Evolutionary conservation across 2,329 filamentous ascomycete species (phyloP), one percentile per base, ranked within the genome.

Genomic region (Cladorrhinum sp.): DNA sequence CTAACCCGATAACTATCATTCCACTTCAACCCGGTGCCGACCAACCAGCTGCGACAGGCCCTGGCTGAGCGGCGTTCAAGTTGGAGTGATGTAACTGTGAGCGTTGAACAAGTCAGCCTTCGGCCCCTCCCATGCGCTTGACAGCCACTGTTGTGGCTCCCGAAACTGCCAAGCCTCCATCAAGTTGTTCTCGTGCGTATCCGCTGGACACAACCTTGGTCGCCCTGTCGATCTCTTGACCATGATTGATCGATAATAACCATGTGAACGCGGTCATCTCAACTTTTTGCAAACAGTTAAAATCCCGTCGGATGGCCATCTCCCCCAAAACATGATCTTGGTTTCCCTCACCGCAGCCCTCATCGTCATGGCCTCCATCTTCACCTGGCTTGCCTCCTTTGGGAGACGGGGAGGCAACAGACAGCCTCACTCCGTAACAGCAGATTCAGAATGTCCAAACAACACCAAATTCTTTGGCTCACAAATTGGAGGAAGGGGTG

Each of bases 381-480:
- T 18, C 42, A 46, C 42, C 42, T 21, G n/a, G n/a, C 42, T 46
- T 16, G 42, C 42, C 42, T 46, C 42, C n/a, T 46, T 21, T 20
- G 2, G 42, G 42, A 8, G 42, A 21, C n/a, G 36, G 16, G 10
- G 16, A 42, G 36, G 36, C 10, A 42, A 7, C 36, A n/a, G 3
- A 42, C 42, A 46, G 16, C 16, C 42, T 46, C 36, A 8, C n/a
- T 10, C 14, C 16, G 8, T 21, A 46, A 20, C 42, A 18, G 18
- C 42, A 20, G 5, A 8, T 18, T 21, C 42, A 46, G 18, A 21
- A 46, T 46, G 42, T 16, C 18, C 42, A n/a, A 62, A 57, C 61
- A 28, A 59, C 30, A 85, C 80, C 46, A 75, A 80, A 56, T 86
- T 84, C 73, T 82, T 84, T 68, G 80, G 79, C 64, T 86, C 83